Base-by-base conservation (phyloP, 805 yeast species). In the Teunomyces funiuensis region DNA sequence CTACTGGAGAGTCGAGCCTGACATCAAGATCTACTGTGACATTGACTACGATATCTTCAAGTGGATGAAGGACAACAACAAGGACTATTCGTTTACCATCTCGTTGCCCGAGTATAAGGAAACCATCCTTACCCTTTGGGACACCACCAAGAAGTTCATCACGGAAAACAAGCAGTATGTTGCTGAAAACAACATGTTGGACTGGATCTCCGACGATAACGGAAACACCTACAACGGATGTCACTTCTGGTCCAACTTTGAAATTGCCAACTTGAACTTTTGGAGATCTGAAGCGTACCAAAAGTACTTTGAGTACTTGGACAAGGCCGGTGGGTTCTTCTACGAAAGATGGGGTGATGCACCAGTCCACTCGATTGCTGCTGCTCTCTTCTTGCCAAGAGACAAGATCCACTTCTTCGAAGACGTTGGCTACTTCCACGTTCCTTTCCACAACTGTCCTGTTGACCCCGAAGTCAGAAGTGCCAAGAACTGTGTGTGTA, bases 1-100 rank as follows among this genome's bases (percentile, higher is more conserved):
- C 75, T 89, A 89, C 73, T 89, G 97, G 97, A 80, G 97, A 67
- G 95, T 89, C 41, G 97, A 89, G 65, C 96, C 97, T 14, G 86
- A 81, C 59, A 77, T 85, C 60, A 77, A 78, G 62, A 77, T 88
- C 53, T 83, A 72, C 65, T 88, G 96, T 73, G 96, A 89, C 63
- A 70, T 89, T 44, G 80, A 83, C 56, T 84, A 82, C 63, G 99
- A 91, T 61, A 90, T 97, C 10, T 91, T 91, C 69, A 76, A 79
- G 54, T 76, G 83, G 47, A 76, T 91, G 85, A 74, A 88, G 51
- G 82, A 80, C 43, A 80, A 85, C 53, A 69, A 77, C 45, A 89
- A 89, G 65, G 81, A 78, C 45, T 93, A 91, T 61, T 95, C 96
- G 2, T 91, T 90, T 66, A 88, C 91, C 26, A 84, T 93, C 39